Evolutionary conservation across 108 stramenopile species (phyloP), one percentile per base, ranked within the genome.

Genomic region (Skeletonema marinoi): DNA sequence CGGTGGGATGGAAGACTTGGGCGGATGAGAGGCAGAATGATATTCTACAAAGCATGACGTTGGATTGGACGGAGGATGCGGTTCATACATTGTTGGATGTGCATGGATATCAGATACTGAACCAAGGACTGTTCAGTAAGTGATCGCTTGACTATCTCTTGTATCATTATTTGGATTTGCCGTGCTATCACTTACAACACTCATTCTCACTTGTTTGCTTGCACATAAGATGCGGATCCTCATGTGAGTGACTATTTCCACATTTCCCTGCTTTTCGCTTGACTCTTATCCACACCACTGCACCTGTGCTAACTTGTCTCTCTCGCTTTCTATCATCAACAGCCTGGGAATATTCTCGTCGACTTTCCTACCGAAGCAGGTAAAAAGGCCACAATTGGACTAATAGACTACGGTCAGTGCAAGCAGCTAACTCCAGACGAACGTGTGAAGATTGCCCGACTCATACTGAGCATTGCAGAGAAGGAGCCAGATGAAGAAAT

Each of bases 401-500:
- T 87, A 54, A 87, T 93, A 60, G 92, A 93, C 73, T 93, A 82
- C 76, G 92, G 92, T 14, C 92, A 93, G 72, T 88, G 87, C 71
- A 90, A 90, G 44, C 83, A 80, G 3, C 66, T 93, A 10, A 83
- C 70, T 8, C 68, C 65, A 31, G 59, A 77, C 16, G 92, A 93
- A 70, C 81, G 87, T 59, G 48, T 80, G 3, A 75, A 78, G 41
- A 74, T 93, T 29, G 92, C 92, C 32, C 71, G 64, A 50, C 67
- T 93, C 0, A 81, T 93, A 31, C 51, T 90, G n/a, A 87, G 88
- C 44, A 87, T 93, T 42, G 92, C 92, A 16, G 70, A 93, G 48
- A 80, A 89, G 46, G 87, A 86, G 46, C 60, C 89, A 0, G 89
- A 93, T 74, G 83, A 85, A 11, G 64, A 68, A 42, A 82, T 93